Base-by-base conservation (phyloP, 345 rosid species). In the Trapa bicornis region DNA sequence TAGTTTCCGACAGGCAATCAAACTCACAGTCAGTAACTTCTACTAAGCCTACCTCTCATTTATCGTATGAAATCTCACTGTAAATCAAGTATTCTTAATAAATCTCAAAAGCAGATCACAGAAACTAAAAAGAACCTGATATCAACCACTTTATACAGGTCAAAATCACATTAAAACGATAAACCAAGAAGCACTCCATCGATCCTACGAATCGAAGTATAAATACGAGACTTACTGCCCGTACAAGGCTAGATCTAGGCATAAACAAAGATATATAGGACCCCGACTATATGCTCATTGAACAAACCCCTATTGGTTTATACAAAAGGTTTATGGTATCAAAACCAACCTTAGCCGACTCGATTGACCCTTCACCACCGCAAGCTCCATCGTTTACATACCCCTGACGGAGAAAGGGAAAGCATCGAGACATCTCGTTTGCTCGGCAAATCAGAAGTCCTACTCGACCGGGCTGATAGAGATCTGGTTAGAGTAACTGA, bases 261-360 rank as follows among this genome's bases (percentile, higher is more conserved):
- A 5, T 7, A 58, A 37, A 58, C n/a, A 33, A 54, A 17, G 33
- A 50, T 4, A 11, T 38, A 10, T 54, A 54, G 10, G 33, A n/a
- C 60, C 60, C 6, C 9, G 10, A 54, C 9, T 8, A 22, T 4
- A 54, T 54, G 22, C 33, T 58, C 63, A 10, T 32, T 29, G 32
- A 35, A 33, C 63, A 32, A n/a, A 58, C 11, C 63, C 63, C 37
- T 10, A 1, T 37, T 11, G 12, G 37, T 58, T 58, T 10, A 11
- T 13, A 35, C 63, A 58, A 58, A 58, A 58, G 63, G 32, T 58
- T 33, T 33, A 58, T 69, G 75, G 54, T 66, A 75, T 66, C 82
- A 76, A 78, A 80, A 84, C 96, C 65, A 86, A 88, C 91, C 96
- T 88, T 79, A 74, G 78, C 77, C 71, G 84, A 78, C 47, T 79